Percentiles rank a stretch among this genome's conserved stretches.
phyloP scores from a whole-genome alignment of 2,329 filamentous ascomycete species.

The Aspergillus sp. region DNA sequence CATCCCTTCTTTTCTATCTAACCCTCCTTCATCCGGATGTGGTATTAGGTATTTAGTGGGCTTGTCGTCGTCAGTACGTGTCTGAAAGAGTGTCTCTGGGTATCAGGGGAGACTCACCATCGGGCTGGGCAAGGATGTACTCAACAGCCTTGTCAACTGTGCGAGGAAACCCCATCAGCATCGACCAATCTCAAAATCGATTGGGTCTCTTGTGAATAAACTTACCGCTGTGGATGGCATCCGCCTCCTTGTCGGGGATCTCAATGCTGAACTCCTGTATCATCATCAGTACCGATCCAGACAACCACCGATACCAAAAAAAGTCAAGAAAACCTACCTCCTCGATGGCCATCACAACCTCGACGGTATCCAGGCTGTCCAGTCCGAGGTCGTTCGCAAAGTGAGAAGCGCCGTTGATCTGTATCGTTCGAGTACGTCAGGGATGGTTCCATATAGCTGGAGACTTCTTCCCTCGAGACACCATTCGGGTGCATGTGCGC shows the following conservation, averaged over 20 bases:
- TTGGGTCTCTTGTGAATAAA: conserved; percentile 15
- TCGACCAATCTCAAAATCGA: not conserved
- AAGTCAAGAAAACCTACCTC: conserved; percentile 59
- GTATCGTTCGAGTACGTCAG: conserved; percentile 23
- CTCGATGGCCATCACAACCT: conserved; percentile 99
- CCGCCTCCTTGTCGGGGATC: conserved; percentile 96
- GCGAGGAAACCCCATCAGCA: not conserved
- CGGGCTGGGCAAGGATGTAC: conserved; percentile 90
- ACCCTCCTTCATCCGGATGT: conserved; percentile 23
- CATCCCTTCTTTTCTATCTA: conserved; percentile 36
- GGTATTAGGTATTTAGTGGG: conserved; percentile 37
- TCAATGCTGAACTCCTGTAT: conserved; percentile 80
- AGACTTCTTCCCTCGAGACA: not conserved
- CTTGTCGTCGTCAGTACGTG: conserved; percentile 24
- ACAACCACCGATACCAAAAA: conserved; percentile 10
- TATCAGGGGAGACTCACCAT: conserved; percentile 64
- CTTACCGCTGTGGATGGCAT: conserved; percentile 90
- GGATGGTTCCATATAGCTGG: conserved; percentile 7
- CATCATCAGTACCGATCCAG: conserved; percentile 13
- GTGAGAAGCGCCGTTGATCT: conserved; percentile 84
- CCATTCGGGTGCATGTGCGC: not conserved
- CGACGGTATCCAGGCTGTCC: conserved; percentile 96
- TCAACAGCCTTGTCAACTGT: conserved; percentile 90
- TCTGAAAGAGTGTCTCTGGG: not conserved
- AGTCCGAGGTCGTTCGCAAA: conserved; percentile 97